Evolutionary conservation across 495 filamentous ascomycete species (phyloP).

Genomic region (Daldinia decipiens): DNA sequence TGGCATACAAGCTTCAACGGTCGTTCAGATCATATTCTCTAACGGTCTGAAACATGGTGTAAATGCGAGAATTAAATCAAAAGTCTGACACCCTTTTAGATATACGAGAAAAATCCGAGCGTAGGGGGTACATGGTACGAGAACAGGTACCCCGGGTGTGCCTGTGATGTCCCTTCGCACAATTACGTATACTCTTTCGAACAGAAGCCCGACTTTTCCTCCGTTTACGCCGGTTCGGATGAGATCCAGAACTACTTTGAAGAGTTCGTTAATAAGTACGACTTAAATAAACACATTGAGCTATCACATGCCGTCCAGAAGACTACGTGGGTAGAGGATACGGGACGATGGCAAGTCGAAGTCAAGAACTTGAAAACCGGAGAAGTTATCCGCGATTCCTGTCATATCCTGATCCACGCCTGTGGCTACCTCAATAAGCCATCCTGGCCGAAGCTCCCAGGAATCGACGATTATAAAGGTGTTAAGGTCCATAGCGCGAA

Average conservation of each 20-base stretch:
- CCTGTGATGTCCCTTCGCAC: conserved; percentile 48
- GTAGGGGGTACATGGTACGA: conserved; percentile 57
- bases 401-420: neutral
- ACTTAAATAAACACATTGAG: conserved; percentile 54
- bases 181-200: conserved; percentile 64
- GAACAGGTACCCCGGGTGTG: conserved; percentile 52
- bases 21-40: neutral
- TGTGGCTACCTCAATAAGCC: neutral
- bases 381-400: neutral
- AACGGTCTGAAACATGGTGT: neutral
- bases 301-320: conserved; percentile 52
- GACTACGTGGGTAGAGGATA: conserved; percentile 55
- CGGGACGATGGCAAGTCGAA: conserved; percentile 50
- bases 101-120: conserved; percentile 43
- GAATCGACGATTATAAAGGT: conserved; percentile 64
- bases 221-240: conserved; percentile 54
- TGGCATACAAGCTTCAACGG: neutral
- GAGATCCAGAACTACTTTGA: conserved; percentile 62
- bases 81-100: neutral
- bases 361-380: neutral
- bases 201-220: conserved; percentile 60
- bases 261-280: conserved; percentile 56
- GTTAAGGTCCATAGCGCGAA: conserved; percentile 64
- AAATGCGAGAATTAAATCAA: neutral
- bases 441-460: conserved; percentile 63